Conservation (phyloP, 2,329 filamentous ascomycete species). For the Aureobasidium mangrovei region DNA sequence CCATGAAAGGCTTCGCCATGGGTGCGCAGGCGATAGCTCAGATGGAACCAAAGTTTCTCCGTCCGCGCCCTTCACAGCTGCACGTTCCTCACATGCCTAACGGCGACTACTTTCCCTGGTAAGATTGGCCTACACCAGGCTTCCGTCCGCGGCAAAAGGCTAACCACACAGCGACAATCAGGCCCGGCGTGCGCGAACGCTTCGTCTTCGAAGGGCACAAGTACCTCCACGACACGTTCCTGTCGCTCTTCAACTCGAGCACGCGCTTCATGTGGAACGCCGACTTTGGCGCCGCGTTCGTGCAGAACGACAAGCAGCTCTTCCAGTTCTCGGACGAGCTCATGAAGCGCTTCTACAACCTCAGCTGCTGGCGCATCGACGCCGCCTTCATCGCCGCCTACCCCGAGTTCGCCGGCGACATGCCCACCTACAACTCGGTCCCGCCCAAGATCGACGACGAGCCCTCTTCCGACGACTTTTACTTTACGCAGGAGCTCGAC, state of each 20-base stretch:
- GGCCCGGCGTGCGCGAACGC: constrained; percentile 12
- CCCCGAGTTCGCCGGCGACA: constrained; percentile 12
- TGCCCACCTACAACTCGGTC: constrained; percentile 11
- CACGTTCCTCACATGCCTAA: constrained; percentile 6
- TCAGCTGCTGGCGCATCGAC: constrained; percentile 11
- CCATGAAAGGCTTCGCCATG: constrained; percentile 7
- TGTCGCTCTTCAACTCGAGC: constrained; percentile 7
- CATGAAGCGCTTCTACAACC: constrained; percentile 10
- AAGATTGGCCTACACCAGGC: background rate
- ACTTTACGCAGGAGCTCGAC: background rate
- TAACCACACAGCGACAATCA: background rate
- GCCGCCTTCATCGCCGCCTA: constrained; percentile 7
- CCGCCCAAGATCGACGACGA: constrained; percentile 7
- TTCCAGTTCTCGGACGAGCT: constrained; percentile 11
- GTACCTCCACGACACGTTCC: constrained; percentile 10
- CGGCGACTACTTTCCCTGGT: constrained; percentile 12
- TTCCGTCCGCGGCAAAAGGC: background rate
- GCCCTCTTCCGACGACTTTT: background rate
- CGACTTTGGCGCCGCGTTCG: background rate
- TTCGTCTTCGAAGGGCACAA: constrained; percentile 9
- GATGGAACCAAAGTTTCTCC: constrained; percentile 8
- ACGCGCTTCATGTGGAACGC: constrained; percentile 10
- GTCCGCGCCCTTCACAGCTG: constrained; percentile 10
- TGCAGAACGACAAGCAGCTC: constrained; percentile 3
- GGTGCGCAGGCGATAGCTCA: background rate